Conservation (phyloP, 164 flowering plant genomes). For the Aristolochia californica region DNA sequence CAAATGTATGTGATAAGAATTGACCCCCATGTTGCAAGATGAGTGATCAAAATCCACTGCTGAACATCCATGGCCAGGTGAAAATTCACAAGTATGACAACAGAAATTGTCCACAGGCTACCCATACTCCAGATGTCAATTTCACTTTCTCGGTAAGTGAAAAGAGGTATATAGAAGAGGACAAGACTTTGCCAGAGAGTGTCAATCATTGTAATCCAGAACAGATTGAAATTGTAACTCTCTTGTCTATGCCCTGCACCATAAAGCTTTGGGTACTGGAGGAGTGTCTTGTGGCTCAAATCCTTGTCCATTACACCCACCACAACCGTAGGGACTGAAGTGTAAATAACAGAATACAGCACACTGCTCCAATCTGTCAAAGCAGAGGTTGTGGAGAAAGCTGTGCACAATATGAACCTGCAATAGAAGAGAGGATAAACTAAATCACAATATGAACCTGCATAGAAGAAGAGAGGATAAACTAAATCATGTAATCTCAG, state of each 20-base stretch:
- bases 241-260: conserved; percentile 79
- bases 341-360: conserved; percentile 75
- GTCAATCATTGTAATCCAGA: conserved; percentile 86
- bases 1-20: conserved; percentile 58
- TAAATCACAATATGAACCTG: too few relatives aligned
- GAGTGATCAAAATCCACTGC: conserved; percentile 65
- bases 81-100: conserved; percentile 71
- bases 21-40: conserved; percentile 82
- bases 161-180: conserved; percentile 64
- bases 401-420: conserved; percentile 80
- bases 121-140: conserved; percentile 94
- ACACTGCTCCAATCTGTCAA: conserved; percentile 93
- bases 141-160: conserved; percentile 39
- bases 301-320: conserved; percentile 88
- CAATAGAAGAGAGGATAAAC: neutral
- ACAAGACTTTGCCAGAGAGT: conserved; percentile 96
- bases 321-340: conserved; percentile 79
- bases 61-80: conserved; percentile 90
- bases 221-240: conserved; percentile 66
- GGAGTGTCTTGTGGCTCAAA: conserved; percentile 62
- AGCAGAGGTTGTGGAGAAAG: conserved; percentile 78
- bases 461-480: neutral
- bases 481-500: neutral
- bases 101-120: conserved; percentile 84
- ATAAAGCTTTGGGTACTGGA: conserved; percentile 73